phyloP scores from a whole-genome alignment of 2,329 filamentous ascomycete genomes.

The Claviceps purpurea region DNA sequence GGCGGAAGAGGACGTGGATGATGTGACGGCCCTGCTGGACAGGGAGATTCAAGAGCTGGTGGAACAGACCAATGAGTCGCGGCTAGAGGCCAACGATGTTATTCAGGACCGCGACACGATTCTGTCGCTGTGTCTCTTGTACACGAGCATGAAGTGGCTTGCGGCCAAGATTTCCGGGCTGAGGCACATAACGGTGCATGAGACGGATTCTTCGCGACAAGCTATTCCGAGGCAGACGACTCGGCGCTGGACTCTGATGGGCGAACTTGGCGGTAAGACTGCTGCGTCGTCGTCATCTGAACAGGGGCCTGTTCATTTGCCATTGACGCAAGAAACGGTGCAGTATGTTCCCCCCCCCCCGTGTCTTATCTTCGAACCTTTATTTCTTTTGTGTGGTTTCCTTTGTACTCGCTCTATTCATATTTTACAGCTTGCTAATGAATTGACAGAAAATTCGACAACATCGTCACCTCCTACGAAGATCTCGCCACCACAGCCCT shows the following conservation, averaged over 20 bases:
- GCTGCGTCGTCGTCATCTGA: constrained; percentile 40
- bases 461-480: constrained; percentile 69
- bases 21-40: constrained; percentile 39
- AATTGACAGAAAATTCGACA: constrained; percentile 59
- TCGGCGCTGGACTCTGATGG: constrained; percentile 73
- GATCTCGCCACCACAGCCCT: constrained; percentile 68
- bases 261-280: constrained; percentile 41
- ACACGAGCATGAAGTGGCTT: constrained; percentile 98
- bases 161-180: constrained; percentile 69
- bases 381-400: background rate
- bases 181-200: constrained; percentile 65
- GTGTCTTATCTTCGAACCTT: background rate
- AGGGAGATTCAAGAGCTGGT: constrained; percentile 48
- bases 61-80: constrained; percentile 42
- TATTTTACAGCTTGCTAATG: no score
- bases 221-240: constrained; percentile 43
- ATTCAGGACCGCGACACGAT: constrained; percentile 83
- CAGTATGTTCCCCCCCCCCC: constrained; percentile 37
- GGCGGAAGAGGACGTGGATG: constrained; percentile 29
- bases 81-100: constrained; percentile 64
- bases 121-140: constrained; percentile 71
- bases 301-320: constrained; percentile 61
- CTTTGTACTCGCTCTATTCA: background rate
- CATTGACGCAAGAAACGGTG: constrained; percentile 75
- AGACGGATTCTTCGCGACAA: constrained; percentile 50